Evolutionary conservation across 352 stramenopile species (phyloP).

Genomic region (Pythium diclinum): DNA sequence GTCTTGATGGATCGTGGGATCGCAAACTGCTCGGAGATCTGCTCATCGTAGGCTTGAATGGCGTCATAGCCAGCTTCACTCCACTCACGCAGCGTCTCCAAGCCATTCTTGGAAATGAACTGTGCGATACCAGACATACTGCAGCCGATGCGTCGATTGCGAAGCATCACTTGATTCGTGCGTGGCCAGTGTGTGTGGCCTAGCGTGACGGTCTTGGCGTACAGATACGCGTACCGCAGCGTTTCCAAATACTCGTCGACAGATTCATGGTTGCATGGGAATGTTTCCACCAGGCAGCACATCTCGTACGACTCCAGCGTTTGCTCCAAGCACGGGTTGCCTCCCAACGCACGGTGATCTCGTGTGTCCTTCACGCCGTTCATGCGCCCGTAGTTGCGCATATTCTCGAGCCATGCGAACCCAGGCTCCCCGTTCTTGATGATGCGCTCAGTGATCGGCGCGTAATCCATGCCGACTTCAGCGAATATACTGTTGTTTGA

Average conservation of each 20-base stretch:
- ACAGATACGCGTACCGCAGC: constrained; percentile 86
- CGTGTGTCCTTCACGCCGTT: constrained; percentile 75
- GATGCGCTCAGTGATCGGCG: constrained; percentile 80
- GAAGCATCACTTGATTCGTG: constrained; percentile 91
- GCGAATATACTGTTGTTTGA: constrained; percentile 95
- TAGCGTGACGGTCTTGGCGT: constrained; percentile 94
- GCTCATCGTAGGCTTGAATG: constrained; percentile 69
- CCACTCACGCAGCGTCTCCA: constrained; percentile 86
- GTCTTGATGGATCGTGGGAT: constrained; percentile 92
- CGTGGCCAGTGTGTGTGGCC: constrained; percentile 88
- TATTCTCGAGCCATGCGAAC: constrained; percentile 95
- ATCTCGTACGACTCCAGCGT: constrained; percentile 92
- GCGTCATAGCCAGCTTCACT: constrained; percentile 82
- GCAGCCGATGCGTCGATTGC: constrained; percentile 91
- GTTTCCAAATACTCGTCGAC: constrained; percentile 89
- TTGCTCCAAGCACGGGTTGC: constrained; percentile 93
- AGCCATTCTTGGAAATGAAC: constrained; percentile 77
- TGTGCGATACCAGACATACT: constrained; percentile 93
- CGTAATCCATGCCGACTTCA: constrained; percentile 91
- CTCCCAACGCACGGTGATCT: constrained; percentile 78
- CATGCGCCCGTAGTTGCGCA: constrained; percentile 90
- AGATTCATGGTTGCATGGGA: constrained; percentile 80
- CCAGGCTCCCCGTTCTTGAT: constrained; percentile 89
- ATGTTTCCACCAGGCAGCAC: constrained; percentile 94
- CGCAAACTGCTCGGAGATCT: constrained; percentile 67